A percentile compares a stretch with the other conserved stretches of the same genome.
phyloP scores from a whole-genome alignment of 2,329 filamentous ascomycete species.

The Xenoacremonium recifei region DNA sequence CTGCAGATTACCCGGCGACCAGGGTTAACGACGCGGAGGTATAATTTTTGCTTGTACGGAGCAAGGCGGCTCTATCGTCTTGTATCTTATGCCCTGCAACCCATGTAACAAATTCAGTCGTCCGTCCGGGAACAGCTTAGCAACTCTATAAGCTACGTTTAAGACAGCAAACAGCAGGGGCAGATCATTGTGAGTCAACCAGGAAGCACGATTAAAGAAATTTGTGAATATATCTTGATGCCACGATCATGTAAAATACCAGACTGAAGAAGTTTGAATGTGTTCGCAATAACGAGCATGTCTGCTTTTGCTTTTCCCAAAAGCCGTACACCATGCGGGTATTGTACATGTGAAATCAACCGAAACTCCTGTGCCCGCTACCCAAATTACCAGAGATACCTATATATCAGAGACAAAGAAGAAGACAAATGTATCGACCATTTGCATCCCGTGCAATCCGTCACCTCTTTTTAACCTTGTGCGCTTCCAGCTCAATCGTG shows the following conservation, averaged over 20 bases:
- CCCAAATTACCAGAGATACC: conserved; percentile 18
- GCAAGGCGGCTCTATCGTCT: too few relatives aligned
- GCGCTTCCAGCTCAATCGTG: conserved; percentile 9
- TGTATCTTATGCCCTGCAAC: too few relatives aligned
- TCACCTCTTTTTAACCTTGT: too few relatives aligned
- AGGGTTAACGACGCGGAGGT: too few relatives aligned
- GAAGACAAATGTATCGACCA: conserved; percentile 8
- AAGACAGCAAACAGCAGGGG: too few relatives aligned
- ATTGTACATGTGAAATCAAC: conserved; percentile 20
- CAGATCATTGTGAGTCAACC: too few relatives aligned
- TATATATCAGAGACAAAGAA: conserved; percentile 4
- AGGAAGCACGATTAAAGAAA: background rate
- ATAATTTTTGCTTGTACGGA: too few relatives aligned
- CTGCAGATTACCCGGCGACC: too few relatives aligned
- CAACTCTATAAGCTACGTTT: too few relatives aligned
- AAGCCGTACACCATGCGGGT: conserved; percentile 20
- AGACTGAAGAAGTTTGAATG: conserved; percentile 16
- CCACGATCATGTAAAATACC: conserved; percentile 14
- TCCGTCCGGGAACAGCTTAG: too few relatives aligned
- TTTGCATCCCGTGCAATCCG: background rate
- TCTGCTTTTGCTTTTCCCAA: conserved; percentile 22
- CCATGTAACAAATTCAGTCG: too few relatives aligned
- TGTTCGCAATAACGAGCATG: conserved; percentile 16
- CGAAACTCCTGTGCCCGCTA: conserved; percentile 26
- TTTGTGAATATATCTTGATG: conserved; percentile 15